Evolutionary conservation across 2,329 filamentous ascomycete genomes (phyloP), one percentile per base, ranked within the genome.

Genomic region (Penicillium sp.): DNA sequence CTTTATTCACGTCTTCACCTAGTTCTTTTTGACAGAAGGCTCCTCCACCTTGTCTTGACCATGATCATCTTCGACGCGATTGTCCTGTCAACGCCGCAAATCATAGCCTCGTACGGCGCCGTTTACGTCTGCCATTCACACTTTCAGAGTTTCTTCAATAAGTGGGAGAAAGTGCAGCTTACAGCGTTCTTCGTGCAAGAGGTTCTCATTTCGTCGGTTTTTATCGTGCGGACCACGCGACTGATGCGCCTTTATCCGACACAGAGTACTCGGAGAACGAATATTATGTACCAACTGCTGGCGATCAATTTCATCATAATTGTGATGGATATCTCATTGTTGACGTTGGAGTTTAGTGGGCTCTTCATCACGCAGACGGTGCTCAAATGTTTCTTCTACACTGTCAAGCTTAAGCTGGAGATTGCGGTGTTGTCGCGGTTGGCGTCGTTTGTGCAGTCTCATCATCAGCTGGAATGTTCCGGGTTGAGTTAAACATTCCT

Each of bases 1-100:
- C 51, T 63, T 1, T 63, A 63, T 24, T 63, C 61, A 13, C 59
- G 61, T 27, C 56, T 63, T 2, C 61, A 63, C 43, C 51, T 63
- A 5, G 59, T 63, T 11, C 18, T 59, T 2, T n/a, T 35, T 1
- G 55, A 59, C 35, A 22, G 19, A 37, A 54, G 39, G 33, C n/a
- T 63, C 0, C 51, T 63, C 4, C 37, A 19, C 1, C 58, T 40
- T 13, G 56, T 63, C n/a, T 49, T 61, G 11, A 47, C 47, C 2
- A 59, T 61, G 56, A 63, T 63, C 14, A 61, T 63, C 14, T 47
- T 59, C 16, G 37, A 59, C 35, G 56, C 54, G 19, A 58, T 63
- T 13, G 16, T 39, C 4, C 27, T 63, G 31, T 54, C 55, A 40
- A 55, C 49, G 4, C 56, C 59, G 10, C 59, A 59, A 35, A 54